Evolutionary conservation across 768 basidiomycete species (phyloP).

Genomic region (Hericium coralloides): DNA sequence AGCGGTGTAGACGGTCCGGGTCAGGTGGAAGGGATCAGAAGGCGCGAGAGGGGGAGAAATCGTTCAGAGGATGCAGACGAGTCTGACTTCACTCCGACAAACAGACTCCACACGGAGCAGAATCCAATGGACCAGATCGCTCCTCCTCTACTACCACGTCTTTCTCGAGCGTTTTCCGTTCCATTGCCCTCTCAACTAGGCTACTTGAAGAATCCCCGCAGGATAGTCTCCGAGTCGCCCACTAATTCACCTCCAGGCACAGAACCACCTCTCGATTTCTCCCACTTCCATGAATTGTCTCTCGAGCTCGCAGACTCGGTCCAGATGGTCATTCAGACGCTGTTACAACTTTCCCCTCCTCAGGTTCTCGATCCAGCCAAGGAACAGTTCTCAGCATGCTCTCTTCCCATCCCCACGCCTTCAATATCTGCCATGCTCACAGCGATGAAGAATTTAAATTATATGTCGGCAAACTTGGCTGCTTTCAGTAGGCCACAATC

Average conservation of each 20-base stretch:
- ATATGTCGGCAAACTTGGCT: conserved; percentile 79
- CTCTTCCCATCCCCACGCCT: conserved; percentile 78
- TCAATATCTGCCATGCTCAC: conserved; percentile 86
- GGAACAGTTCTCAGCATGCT: conserved; percentile 87
- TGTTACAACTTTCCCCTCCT: conserved; percentile 82
- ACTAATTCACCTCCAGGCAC: conserved; percentile 15
- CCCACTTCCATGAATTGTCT: conserved; percentile 60
- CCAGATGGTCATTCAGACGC: conserved; percentile 84
- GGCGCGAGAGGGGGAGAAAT: conserved; percentile 7
- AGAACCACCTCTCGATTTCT: conserved; percentile 22
- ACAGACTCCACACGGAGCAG: conserved; percentile 21
- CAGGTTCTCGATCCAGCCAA: conserved; percentile 89
- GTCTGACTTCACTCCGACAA: conserved; percentile 21
- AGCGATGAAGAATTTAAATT: conserved; percentile 90
- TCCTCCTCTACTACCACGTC: conserved; percentile 33
- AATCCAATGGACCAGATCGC: conserved; percentile 24
- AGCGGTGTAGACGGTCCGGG: background rate
- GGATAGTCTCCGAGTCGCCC: conserved; percentile 17
- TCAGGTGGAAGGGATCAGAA: background rate
- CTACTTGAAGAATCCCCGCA: conserved; percentile 62
- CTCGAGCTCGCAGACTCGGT: conserved; percentile 86
- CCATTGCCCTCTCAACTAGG: conserved; percentile 76
- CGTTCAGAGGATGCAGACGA: conserved; percentile 18
- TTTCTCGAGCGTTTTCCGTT: conserved; percentile 70
- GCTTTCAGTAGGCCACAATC: conserved; percentile 28